Percentiles rank a stretch among this genome's conserved stretches.
Conservation (phyloP, 1,139 yeast species). For the Blastobotrys capitulatus region DNA sequence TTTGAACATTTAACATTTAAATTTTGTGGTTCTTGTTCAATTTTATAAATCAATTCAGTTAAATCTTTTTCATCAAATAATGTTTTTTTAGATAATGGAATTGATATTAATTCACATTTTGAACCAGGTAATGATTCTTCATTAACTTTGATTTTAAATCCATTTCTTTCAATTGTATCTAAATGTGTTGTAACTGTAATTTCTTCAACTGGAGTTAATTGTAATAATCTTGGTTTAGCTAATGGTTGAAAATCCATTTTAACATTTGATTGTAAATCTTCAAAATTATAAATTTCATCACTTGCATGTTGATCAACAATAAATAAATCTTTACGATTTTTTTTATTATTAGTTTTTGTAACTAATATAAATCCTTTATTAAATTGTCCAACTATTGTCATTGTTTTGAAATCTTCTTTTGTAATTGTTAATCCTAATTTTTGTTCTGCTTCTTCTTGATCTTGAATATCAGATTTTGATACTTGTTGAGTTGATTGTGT, state of each 20-base stretch:
- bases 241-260: constrained; percentile 62
- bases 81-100: constrained; percentile 70
- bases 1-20: constrained; percentile 59
- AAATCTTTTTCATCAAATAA: constrained; percentile 63
- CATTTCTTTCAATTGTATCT: constrained; percentile 60
- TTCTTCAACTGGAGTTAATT: constrained; percentile 74
- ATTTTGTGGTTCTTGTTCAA: constrained; percentile 39
- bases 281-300: constrained; percentile 91
- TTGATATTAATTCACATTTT: constrained; percentile 50
- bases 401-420: constrained; percentile 42
- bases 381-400: constrained; percentile 87
- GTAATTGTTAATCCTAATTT: constrained; percentile 28
- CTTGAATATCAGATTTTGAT: constrained; percentile 21
- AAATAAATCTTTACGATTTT: constrained; percentile 51
- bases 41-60: constrained; percentile 63
- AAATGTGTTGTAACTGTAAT: constrained; percentile 57
- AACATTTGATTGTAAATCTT: constrained; percentile 52
- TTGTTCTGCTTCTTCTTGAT: constrained; percentile 44
- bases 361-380: constrained; percentile 86
- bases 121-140: constrained; percentile 50
- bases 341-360: constrained; percentile 36
- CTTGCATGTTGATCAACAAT: constrained; percentile 97
- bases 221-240: constrained; percentile 58
- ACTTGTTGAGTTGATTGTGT: background rate
- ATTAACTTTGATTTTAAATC: constrained; percentile 56